Percentiles rank a stretch among this genome's conserved stretches.
phyloP scores from a whole-genome alignment of 2,329 filamentous ascomycete genomes.

The Diplocarpon rosae region DNA sequence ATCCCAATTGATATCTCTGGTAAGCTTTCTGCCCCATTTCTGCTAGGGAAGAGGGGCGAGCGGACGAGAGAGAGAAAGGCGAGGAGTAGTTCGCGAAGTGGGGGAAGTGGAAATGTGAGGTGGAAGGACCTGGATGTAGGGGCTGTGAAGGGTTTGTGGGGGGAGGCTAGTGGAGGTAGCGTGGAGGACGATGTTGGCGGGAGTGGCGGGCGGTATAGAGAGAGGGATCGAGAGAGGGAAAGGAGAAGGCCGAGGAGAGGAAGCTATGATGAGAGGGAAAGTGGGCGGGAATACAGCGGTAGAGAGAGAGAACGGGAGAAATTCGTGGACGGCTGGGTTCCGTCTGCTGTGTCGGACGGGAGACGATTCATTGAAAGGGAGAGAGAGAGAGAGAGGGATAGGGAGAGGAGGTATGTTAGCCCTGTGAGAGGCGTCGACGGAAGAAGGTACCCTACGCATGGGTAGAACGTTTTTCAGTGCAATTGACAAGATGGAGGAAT shows the following conservation, averaged over 20 bases:
- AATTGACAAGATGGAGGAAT: too few species aligned
- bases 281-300: slow-evolving; percentile 7
- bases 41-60: slow-evolving; percentile 28
- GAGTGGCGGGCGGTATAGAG: slow-evolving; percentile 6
- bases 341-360: slow-evolving; percentile 1
- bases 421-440: slow-evolving; percentile 24
- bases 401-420: slow-evolving; percentile 16
- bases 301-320: slow-evolving; percentile 9
- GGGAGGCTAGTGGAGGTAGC: slow-evolving; percentile 6
- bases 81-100: slow-evolving; percentile 6
- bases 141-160: slow-evolving; percentile 18
- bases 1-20: slow-evolving; percentile 23
- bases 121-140: slow-evolving; percentile 15
- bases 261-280: slow-evolving; percentile 9
- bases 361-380: slow-evolving; percentile 10
- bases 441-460: slow-evolving; percentile 20
- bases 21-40: slow-evolving; percentile 24
- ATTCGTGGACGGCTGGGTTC: neutral
- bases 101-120: slow-evolving; percentile 9
- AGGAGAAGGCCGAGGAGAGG: slow-evolving; percentile 8
- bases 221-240: slow-evolving; percentile 9
- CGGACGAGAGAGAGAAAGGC: slow-evolving; percentile 10
- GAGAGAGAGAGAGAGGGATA: slow-evolving; percentile 9
- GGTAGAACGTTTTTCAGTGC: too few species aligned
- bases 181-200: slow-evolving; percentile 9